Evolutionary conservation across 2,329 filamentous ascomycete species (phyloP), one percentile per base, ranked within the genome.

Genomic region (Claviceps arundinis): DNA sequence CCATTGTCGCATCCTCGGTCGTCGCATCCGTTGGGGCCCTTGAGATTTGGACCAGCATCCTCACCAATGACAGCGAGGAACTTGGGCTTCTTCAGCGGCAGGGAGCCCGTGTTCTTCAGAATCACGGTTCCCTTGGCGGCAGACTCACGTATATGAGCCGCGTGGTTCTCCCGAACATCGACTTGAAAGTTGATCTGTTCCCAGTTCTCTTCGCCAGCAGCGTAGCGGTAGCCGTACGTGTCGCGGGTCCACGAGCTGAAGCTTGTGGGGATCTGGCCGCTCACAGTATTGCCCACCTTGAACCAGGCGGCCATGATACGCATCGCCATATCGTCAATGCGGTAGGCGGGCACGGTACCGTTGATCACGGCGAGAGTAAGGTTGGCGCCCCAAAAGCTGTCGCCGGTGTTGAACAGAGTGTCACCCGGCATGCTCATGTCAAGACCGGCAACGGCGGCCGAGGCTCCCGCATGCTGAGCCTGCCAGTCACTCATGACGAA

Each of bases 391-490:
- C 87, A 95, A 73, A 75, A 94, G 17, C 83, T 84, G 49, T 69
- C 67, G 6, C 86, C 86, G 4, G 77, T 80, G 66, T 85, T 80
- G 70, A 96, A 95, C 19, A 70, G 57, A 1, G 85, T 85, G 63
- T 96, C 91, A 51, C 88, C 87, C 1, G 86, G 86, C 88, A 93
- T 93, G n/a, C 77, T 77, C 86, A 93, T 89, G 65, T 94, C 89
- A 24, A 93, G 72, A 41, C 87, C 88, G 22, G 86, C 85, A 40
- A 81, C 72, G 2, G 86, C 83, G 38, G 76, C 78, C 26, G 80
- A 71, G 5, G 78, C 81, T 56, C 84, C 85, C 3, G 80, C 73
- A 60, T 90, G 85, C 60, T 89, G 84, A 4, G 85, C 87, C 57
- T 78, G 72, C 85, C 87, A 93, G 64, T 94, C 87, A n/a, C 77